Evolutionary conservation across 371 early-diverging fungal genomes (phyloP).

Genomic region (Thermomucor indicae-seudaticae): DNA sequence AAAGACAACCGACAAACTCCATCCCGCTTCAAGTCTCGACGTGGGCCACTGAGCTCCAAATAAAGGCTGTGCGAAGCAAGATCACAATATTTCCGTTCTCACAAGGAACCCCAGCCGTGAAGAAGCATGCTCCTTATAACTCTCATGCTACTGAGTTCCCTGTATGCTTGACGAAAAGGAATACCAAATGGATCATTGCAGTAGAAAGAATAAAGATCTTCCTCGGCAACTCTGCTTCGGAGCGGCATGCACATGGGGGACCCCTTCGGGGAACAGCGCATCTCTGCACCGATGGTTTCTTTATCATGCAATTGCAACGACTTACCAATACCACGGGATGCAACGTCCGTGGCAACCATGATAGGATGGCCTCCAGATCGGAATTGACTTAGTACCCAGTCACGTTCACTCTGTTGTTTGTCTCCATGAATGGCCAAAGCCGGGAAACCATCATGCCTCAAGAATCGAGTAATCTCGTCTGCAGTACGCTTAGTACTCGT

Average conservation of each 20-base stretch:
- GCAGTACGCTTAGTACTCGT: slow-evolving; percentile 97
- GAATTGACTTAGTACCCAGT: slow-evolving; percentile 95
- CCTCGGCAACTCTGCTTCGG: slow-evolving; percentile 1
- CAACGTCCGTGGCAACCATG: slow-evolving; percentile 99
- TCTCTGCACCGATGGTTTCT: slow-evolving; percentile 4
- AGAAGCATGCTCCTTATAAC: not conserved
- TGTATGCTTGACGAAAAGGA: not conserved
- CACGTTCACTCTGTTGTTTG: slow-evolving; percentile 98
- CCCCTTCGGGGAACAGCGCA: slow-evolving; percentile 5
- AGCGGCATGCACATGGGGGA: slow-evolving; percentile 4
- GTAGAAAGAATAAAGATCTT: not conserved
- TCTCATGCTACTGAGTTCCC: not conserved
- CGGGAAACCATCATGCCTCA: slow-evolving; percentile 94
- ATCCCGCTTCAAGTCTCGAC: not conserved
- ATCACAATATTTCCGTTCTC: not conserved
- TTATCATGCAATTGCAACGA: slow-evolving; percentile 15
- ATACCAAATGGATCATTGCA: not conserved
- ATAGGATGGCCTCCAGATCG: slow-evolving; percentile 84
- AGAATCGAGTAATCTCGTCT: slow-evolving; percentile 90
- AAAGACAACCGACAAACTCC: too few relatives aligned
- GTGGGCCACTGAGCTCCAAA: slow-evolving; percentile 11
- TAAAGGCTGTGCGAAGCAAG: slow-evolving; percentile 1
- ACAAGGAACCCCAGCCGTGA: not conserved
- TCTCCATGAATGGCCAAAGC: slow-evolving; percentile 99
- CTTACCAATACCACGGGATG: slow-evolving; percentile 99